These are phyloP conservation scores for Oropetium thomaeum DNA, from an alignment of 176 grass and related monocot genomes.

Conservation along the genomic window DNA sequence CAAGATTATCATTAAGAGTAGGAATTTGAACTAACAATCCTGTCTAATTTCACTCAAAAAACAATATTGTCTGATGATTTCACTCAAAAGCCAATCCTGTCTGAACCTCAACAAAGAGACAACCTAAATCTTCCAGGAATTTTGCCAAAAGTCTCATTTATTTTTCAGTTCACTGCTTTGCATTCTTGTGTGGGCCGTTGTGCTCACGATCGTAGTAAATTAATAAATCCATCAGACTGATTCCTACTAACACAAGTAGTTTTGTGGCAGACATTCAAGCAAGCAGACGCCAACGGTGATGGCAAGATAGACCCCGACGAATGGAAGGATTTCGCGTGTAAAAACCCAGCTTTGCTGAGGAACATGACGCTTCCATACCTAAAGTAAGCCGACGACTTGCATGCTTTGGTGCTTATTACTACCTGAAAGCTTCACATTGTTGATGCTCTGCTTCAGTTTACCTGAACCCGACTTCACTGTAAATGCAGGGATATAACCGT, in stretches of 20 bases:
- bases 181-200: background rate
- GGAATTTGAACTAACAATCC: too few species aligned
- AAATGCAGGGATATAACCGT: constrained; percentile 62
- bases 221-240: background rate
- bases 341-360: constrained; percentile 63
- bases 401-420: background rate
- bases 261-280: constrained; percentile 57
- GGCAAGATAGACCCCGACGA: constrained; percentile 70
- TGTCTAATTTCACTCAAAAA: too few species aligned
- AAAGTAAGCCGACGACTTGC: constrained; percentile 42
- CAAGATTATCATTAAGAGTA: too few species aligned
- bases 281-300: constrained; percentile 61
- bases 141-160: background rate
- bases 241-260: constrained; percentile 1
- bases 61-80: too few species aligned
- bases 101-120: too few species aligned
- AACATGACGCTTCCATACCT: constrained; percentile 84
- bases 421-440: too few species aligned
- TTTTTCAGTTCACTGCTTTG: background rate
- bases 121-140: background rate
- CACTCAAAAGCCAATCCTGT: too few species aligned
- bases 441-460: too few species aligned
- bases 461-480: too few species aligned
- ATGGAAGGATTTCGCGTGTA: constrained; percentile 54
- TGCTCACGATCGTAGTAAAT: too few species aligned